These are phyloP conservation scores for Buxus sempervirens DNA, from an alignment of 164 flowering plant species.

Conservation along the genomic window DNA sequence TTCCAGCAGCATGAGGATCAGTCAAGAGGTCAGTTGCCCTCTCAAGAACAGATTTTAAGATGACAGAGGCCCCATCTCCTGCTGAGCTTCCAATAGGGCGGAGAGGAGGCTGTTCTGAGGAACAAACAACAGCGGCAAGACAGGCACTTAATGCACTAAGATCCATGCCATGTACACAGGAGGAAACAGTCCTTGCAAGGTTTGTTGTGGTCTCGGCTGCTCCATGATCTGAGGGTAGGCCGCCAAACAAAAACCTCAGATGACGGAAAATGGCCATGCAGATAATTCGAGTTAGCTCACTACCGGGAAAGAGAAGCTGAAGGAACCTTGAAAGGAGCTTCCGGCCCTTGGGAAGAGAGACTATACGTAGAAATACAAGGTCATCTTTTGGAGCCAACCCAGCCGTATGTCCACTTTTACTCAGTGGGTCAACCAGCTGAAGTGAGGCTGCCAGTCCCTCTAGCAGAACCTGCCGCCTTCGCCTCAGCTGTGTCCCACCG, in stretches of 20 bases:
- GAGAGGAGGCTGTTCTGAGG: constrained; percentile 88
- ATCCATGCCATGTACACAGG: constrained; percentile 69
- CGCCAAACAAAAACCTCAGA: constrained; percentile 84
- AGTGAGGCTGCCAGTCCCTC: constrained; percentile 89
- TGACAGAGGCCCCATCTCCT: constrained; percentile 82
- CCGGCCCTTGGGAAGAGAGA: constrained; percentile 85
- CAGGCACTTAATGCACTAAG: constrained; percentile 82
- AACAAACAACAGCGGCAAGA: constrained; percentile 90
- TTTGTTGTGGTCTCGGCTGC: constrained; percentile 52
- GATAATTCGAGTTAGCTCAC: constrained; percentile 71
- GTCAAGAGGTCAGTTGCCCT: constrained; percentile 76
- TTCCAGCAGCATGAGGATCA: constrained; percentile 50
- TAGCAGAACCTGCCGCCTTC: constrained; percentile 61
- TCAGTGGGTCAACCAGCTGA: constrained; percentile 85
- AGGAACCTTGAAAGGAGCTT: constrained; percentile 71
- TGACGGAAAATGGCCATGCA: constrained; percentile 95
- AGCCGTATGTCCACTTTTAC: constrained; percentile 48
- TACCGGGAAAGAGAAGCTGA: constrained; percentile 68
- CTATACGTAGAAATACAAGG: constrained; percentile 72
- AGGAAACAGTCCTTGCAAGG: constrained; percentile 53
- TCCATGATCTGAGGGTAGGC: constrained; percentile 53
- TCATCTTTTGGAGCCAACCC: constrained; percentile 64
- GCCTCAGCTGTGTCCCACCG: constrained; percentile 68
- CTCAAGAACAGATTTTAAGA: constrained; percentile 73
- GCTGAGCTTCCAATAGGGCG: constrained; percentile 86